Evolutionary conservation across 2,329 filamentous ascomycete genomes (phyloP).

Genomic region (Trichoderma harzianum): DNA sequence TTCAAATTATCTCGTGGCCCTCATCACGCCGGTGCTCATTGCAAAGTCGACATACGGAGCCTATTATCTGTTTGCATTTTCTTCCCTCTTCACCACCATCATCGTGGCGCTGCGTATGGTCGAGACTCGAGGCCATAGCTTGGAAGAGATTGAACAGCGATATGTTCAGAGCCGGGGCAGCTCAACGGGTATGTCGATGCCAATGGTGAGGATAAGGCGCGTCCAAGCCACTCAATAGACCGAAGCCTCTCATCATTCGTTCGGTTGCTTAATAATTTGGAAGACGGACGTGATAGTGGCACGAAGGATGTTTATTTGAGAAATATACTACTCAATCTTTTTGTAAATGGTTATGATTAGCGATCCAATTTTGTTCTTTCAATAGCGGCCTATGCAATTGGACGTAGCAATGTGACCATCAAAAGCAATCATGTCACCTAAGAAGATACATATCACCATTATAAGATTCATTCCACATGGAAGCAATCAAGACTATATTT

Average conservation of each 20-base stretch:
- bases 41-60: slow-evolving; percentile 39
- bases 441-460: too few species aligned
- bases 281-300: not conserved
- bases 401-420: too few species aligned
- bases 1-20: slow-evolving; percentile 44
- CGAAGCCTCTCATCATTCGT: too few species aligned
- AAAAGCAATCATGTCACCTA: too few species aligned
- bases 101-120: slow-evolving; percentile 40
- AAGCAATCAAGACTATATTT: too few species aligned
- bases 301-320: rapidly evolving
- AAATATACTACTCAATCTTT: not conserved
- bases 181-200: not conserved
- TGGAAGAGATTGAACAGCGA: slow-evolving; percentile 36
- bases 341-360: too few species aligned
- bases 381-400: too few species aligned
- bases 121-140: slow-evolving; percentile 41
- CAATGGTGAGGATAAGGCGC: slow-evolving; percentile 2
- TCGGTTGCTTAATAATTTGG: not conserved
- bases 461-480: too few species aligned
- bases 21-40: slow-evolving; percentile 42
- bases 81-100: slow-evolving; percentile 36
- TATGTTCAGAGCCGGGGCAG: not conserved
- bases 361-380: too few species aligned
- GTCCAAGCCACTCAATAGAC: not conserved
- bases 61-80: slow-evolving; percentile 45